Percentiles rank a stretch among this genome's conserved stretches.
Conservation (phyloP, 2,329 filamentous ascomycete genomes). For the Colletotrichum sp. region DNA sequence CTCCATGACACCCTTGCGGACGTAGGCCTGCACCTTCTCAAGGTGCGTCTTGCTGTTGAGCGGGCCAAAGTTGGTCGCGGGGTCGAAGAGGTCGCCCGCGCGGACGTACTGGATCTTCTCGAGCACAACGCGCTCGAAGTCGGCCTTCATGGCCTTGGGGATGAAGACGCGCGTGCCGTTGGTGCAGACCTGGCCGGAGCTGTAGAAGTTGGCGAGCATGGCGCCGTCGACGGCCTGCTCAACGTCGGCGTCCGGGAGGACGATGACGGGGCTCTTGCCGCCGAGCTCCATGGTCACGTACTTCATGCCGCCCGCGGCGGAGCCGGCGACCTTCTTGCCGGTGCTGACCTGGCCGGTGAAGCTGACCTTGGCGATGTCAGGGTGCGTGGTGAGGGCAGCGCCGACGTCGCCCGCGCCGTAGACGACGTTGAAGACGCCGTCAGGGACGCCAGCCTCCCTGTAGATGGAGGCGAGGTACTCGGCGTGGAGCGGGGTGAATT, state of each 20-base stretch:
- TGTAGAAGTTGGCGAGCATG: slow-evolving; percentile 95
- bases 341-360: not conserved
- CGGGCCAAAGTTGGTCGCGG: slow-evolving; percentile 81
- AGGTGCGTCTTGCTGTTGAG: slow-evolving; percentile 77
- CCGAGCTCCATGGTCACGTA: slow-evolving; percentile 93
- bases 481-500: slow-evolving; percentile 85
- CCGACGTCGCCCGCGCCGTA: slow-evolving; percentile 82
- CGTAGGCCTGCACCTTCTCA: slow-evolving; percentile 80
- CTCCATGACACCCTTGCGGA: slow-evolving; percentile 73
- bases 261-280: slow-evolving; percentile 81
- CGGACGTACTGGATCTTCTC: slow-evolving; percentile 81
- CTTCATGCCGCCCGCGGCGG: slow-evolving; percentile 82
- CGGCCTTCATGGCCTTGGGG: slow-evolving; percentile 65
- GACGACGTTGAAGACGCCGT: slow-evolving; percentile 86
- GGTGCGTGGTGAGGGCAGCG: slow-evolving; percentile 75
- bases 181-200: slow-evolving; percentile 89
- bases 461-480: slow-evolving; percentile 78
- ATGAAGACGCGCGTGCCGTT: slow-evolving; percentile 91
- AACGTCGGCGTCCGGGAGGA: slow-evolving; percentile 80
- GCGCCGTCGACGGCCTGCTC: slow-evolving; percentile 85
- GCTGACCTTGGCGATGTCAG: slow-evolving; percentile 80
- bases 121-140: slow-evolving; percentile 72
- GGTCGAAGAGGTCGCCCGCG: slow-evolving; percentile 74
- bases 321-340: slow-evolving; percentile 79
- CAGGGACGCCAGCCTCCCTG: slow-evolving; percentile 77